These are phyloP conservation scores for Fragaria iinumae DNA, from an alignment of 306 rosid genomes.

Conservation along the genomic window DNA sequence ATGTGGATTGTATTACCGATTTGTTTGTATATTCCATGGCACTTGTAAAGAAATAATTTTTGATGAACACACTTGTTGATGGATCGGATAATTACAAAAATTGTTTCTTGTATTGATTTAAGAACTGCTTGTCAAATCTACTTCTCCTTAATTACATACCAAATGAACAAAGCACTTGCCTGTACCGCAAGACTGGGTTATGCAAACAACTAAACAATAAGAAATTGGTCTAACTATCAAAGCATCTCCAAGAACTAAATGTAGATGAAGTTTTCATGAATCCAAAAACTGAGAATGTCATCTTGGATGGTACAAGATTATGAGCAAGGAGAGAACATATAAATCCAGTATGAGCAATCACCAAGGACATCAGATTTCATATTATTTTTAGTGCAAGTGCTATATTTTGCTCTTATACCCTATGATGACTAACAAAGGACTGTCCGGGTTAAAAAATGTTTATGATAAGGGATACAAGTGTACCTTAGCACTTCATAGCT, in stretches of 20 bases:
- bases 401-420: background rate
- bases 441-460: background rate
- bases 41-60: slow-evolving; percentile 1
- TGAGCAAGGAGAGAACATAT: background rate
- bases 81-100: background rate
- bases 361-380: background rate
- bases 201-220: background rate
- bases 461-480: background rate
- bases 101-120: background rate
- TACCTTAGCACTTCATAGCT: background rate
- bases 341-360: background rate
- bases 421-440: no score
- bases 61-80: background rate
- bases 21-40: background rate
- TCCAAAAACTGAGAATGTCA: background rate
- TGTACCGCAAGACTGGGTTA: background rate
- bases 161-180: background rate
- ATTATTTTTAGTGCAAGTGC: background rate
- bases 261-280: background rate
- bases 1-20: background rate
- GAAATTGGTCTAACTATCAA: background rate
- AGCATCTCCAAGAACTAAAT: background rate
- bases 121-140: no score
- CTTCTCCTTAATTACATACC: background rate
- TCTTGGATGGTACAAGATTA: background rate